Conservation (phyloP, 306 rosid species). For the Quercus cerris region DNA sequence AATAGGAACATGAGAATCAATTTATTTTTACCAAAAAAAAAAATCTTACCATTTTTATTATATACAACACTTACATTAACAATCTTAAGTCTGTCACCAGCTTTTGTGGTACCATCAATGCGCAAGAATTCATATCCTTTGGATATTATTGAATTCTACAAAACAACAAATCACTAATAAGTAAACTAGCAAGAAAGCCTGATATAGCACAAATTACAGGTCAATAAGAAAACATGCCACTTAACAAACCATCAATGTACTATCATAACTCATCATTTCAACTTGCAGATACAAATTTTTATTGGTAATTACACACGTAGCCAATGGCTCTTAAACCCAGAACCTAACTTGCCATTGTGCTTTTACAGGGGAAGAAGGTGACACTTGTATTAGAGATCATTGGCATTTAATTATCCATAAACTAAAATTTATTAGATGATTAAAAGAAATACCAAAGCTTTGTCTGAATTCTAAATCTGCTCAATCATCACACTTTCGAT, state of each 20-base stretch:
- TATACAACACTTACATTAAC: slow-evolving; percentile 62
- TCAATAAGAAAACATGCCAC: background rate
- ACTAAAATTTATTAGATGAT: background rate
- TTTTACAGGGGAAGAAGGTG: too few relatives aligned
- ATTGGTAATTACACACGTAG: too few relatives aligned
- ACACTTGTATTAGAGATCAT: too few relatives aligned
- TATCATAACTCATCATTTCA: background rate
- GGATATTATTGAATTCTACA: slow-evolving; percentile 58
- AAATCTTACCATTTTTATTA: background rate
- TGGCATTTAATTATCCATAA: too few relatives aligned
- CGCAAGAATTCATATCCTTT: slow-evolving; percentile 61
- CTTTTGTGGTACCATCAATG: slow-evolving; percentile 94
- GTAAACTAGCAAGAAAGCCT: slow-evolving; percentile 1
- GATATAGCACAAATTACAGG: background rate
- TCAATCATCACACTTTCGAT: background rate
- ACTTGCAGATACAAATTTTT: background rate
- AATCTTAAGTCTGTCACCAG: slow-evolving; percentile 61
- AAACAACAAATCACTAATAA: slow-evolving; percentile 14
- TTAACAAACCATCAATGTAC: background rate
- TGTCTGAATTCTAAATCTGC: background rate
- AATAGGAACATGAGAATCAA: background rate
- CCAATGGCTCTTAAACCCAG: too few relatives aligned
- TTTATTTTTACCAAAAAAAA: background rate
- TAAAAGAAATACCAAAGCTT: background rate
- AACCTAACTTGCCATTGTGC: too few relatives aligned